Percentiles rank a stretch among this genome's conserved stretches.
Evolutionary conservation across 495 filamentous ascomycete species (phyloP).

Genomic region (Articulospora tetracladia): DNA sequence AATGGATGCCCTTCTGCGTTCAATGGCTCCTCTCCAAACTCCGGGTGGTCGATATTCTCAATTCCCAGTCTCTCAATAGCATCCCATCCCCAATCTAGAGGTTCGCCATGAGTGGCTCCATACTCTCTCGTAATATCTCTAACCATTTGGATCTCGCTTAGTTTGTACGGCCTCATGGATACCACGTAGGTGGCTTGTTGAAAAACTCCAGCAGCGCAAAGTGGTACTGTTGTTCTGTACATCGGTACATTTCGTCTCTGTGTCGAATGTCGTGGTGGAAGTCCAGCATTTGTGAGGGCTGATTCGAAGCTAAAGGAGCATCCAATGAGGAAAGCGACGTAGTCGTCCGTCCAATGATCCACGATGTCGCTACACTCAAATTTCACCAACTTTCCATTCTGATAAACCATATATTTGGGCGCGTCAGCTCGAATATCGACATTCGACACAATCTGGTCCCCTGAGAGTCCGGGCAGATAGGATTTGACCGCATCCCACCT

Average conservation of each 20-base stretch:
- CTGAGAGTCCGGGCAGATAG: conserved; percentile 26
- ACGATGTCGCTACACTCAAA: conserved; percentile 31
- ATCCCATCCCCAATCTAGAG: conserved; percentile 57
- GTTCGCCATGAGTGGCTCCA: conserved; percentile 50
- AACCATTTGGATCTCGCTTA: conserved; percentile 41
- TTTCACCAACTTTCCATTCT: conserved; percentile 28
- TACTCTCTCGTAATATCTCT: conserved; percentile 43
- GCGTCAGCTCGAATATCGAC: conserved; percentile 49
- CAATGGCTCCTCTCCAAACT: conserved; percentile 40
- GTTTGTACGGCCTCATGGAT: conserved; percentile 50
- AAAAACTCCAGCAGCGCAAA: conserved; percentile 51
- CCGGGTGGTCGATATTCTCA: conserved; percentile 36
- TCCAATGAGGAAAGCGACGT: conserved; percentile 55
- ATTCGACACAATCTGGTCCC: conserved; percentile 27
- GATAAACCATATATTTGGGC: conserved; percentile 51
- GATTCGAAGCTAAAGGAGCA: conserved; percentile 55
- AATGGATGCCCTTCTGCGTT: conserved; percentile 25
- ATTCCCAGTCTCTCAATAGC: conserved; percentile 42
- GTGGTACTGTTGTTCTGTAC: conserved; percentile 47
- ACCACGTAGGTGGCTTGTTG: conserved; percentile 43
- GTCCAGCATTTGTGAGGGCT: conserved; percentile 38
- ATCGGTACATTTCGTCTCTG: conserved; percentile 42
- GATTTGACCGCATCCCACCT: conserved; percentile 23
- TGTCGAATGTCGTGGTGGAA: conserved; percentile 40
- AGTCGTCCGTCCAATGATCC: conserved; percentile 41